These are phyloP conservation scores for Floccularia luteovirens DNA, from an alignment of 768 basidiomycete species.

Conservation along the genomic window DNA sequence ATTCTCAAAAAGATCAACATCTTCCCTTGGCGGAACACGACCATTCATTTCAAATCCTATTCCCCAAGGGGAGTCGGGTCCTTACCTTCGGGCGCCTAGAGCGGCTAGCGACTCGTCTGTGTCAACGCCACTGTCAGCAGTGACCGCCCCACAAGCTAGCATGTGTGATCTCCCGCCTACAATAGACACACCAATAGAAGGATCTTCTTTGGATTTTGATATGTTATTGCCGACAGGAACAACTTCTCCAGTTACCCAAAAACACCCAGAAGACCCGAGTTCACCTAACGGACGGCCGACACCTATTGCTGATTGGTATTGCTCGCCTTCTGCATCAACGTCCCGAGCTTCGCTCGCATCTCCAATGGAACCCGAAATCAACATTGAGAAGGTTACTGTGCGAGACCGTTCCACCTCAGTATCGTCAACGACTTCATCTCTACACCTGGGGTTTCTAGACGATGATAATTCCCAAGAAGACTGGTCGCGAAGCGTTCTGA, in stretches of 20 bases:
- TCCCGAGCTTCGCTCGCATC: conserved; percentile 12
- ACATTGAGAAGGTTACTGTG: conserved; percentile 11
- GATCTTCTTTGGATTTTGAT: conserved; percentile 35
- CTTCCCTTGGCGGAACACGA: conserved; percentile 26
- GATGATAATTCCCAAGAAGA: conserved; percentile 47
- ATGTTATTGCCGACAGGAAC: conserved; percentile 17
- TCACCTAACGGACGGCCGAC: conserved; percentile 18
- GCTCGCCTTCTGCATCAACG: conserved; percentile 14
- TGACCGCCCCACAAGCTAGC: conserved; percentile 51
- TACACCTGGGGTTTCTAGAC: conserved; percentile 38
- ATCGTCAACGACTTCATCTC: conserved; percentile 29
- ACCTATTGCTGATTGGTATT: conserved; percentile 28
- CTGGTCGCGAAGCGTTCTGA: conserved; percentile 69
- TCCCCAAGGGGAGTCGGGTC: conserved; percentile 4
- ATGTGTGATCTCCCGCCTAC: conserved; percentile 43
- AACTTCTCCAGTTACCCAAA: background rate
- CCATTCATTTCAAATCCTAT: conserved; percentile 15
- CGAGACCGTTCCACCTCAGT: conserved; percentile 16
- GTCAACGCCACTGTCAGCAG: conserved; percentile 44
- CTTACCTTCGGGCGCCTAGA: conserved; percentile 21
- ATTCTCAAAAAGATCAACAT: conserved; percentile 57
- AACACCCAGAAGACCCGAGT: conserved; percentile 2
- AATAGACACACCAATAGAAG: conserved; percentile 54
- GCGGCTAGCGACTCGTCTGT: conserved; percentile 42
- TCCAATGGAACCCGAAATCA: conserved; percentile 4